Evolutionary conservation across 2,329 filamentous ascomycete species (phyloP).

Genomic region (Trichoderma hamatum): DNA sequence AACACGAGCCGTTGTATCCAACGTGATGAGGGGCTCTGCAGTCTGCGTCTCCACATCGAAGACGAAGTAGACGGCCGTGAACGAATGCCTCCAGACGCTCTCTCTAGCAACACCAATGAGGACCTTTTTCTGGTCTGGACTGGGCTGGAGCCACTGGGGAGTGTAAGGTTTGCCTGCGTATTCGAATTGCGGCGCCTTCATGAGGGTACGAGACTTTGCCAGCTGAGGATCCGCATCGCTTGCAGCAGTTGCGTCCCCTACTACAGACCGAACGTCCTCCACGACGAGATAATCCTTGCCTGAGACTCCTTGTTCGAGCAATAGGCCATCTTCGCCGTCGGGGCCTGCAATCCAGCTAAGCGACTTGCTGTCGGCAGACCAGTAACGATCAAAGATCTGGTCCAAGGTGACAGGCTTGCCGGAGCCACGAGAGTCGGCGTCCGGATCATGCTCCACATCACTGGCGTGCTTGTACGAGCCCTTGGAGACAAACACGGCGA

Average conservation of each 20-base stretch:
- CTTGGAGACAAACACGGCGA: slow-evolving; percentile 66
- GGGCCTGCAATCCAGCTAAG: slow-evolving; percentile 79
- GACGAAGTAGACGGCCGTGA: slow-evolving; percentile 84
- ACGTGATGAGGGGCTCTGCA: slow-evolving; percentile 75
- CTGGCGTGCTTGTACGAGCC: slow-evolving; percentile 69
- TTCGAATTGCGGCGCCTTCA: slow-evolving; percentile 68
- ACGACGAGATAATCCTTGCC: slow-evolving; percentile 80
- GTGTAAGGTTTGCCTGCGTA: slow-evolving; percentile 58
- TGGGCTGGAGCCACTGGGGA: slow-evolving; percentile 71
- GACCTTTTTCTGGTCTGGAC: slow-evolving; percentile 81
- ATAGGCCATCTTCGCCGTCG: slow-evolving; percentile 77
- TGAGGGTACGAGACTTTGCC: slow-evolving; percentile 67
- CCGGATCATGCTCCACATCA: slow-evolving; percentile 66
- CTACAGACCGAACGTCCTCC: slow-evolving; percentile 71
- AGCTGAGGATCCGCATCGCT: slow-evolving; percentile 41
- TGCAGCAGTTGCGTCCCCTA: slow-evolving; percentile 29
- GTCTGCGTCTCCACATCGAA: slow-evolving; percentile 83
- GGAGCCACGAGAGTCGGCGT: slow-evolving; percentile 64
- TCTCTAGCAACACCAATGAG: slow-evolving; percentile 73
- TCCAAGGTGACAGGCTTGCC: slow-evolving; percentile 75
- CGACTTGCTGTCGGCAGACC: slow-evolving; percentile 63
- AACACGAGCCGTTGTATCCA: slow-evolving; percentile 64
- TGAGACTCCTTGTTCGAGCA: slow-evolving; percentile 70
- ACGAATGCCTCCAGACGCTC: slow-evolving; percentile 89
- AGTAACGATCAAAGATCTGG: slow-evolving; percentile 68